Evolutionary conservation across 176 grass and related monocot species (phyloP), one percentile per base, ranked within the genome.

Genomic region (Zea luxurians): DNA sequence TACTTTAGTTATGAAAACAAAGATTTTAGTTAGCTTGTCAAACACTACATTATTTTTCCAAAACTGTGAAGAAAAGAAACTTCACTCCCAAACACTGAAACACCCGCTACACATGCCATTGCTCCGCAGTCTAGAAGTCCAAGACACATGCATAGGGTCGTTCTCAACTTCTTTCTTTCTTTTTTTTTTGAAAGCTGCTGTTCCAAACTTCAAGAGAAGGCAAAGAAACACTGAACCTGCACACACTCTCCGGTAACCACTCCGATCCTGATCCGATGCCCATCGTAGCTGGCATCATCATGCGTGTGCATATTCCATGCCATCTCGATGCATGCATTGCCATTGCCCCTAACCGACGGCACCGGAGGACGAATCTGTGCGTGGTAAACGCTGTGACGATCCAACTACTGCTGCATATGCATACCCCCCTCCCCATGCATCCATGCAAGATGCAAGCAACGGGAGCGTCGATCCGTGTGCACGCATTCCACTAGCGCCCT

Each of bases 211-310:
- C 0, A 54, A 15, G 48, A 27, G 61, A 27, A 43, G 18, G 34
- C 40, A 53, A 9, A 40, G 62, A 8, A 54, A 43, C 76, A 67
- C 13, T 67, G 76, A 78, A 78, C 62, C 62, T 78, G 76, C 61
- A n/a, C 16, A 34, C 35, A 34, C 35, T 8, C 55, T 35, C 8
- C 5, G 40, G 16, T 17, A 55, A 55, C 5, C 13, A 11, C 13
- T 38, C 75, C 6, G 34, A 20, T 18, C 10, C 9, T 18, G 66
- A 40, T 41, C 46, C 47, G 35, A 41, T 21, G 61, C 13, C 76
- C 5, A 50, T 66, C 61, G 47, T 47, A 78, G 76, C 76, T 78
- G 76, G 61, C 76, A 63, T 66, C 20, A 37, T 35, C 37, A 44
- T 74, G 20, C 44, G 46, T 45, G 61, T 8, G 60, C 27, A 27